Base-by-base conservation (phyloP, 2,329 filamentous ascomycete genomes). In the Lecanicillium sp. region DNA sequence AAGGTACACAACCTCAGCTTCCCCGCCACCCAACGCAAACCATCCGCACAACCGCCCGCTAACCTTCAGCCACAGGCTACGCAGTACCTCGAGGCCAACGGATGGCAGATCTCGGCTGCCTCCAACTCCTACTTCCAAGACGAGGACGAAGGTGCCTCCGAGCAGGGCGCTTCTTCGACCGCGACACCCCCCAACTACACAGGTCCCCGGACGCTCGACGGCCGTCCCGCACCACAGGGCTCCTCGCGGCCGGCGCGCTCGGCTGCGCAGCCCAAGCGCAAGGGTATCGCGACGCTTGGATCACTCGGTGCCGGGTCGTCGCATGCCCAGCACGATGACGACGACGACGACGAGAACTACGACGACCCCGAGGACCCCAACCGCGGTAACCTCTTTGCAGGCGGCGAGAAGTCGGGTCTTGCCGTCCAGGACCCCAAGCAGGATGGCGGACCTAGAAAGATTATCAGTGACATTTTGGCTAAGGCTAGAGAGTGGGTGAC, bases 391-490 rank as follows among this genome's bases (percentile, higher is more conserved):
- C 70, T 90, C 53, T 93, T 90, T 64, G 84, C 88, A 17, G 88
- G 88, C 44, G 88, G 88, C 27, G 88, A 91, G 68, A 93, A 93
- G 74, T 91, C 87, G 24, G 83, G 79, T 0, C 65, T 86, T 38
- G 83, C 82, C 19, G 78, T 86, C 20, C 81, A 85, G 58, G 82
- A 85, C 56, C 82, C 82, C 1, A 60, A 72, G 43, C 65, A 66
- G 36, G 67, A 74, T 10, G 64, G 64, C 2, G 75, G 77, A 33
- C 68, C 77, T 1, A 70, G 71, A 58, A 76, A 73, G 55, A 69
- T 84, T 49, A 77, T 85, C 54, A 76, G 74, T 47, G 80, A 84
- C 52, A 81, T 86, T 50, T 63, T 86, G 9, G 74, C 79, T 57
- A 82, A 83, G 59, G 83, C 82, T 1, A 74, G 72, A 63, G 75